Conservation (phyloP, 2,329 filamentous ascomycete genomes). For the Capronia coronata region DNA sequence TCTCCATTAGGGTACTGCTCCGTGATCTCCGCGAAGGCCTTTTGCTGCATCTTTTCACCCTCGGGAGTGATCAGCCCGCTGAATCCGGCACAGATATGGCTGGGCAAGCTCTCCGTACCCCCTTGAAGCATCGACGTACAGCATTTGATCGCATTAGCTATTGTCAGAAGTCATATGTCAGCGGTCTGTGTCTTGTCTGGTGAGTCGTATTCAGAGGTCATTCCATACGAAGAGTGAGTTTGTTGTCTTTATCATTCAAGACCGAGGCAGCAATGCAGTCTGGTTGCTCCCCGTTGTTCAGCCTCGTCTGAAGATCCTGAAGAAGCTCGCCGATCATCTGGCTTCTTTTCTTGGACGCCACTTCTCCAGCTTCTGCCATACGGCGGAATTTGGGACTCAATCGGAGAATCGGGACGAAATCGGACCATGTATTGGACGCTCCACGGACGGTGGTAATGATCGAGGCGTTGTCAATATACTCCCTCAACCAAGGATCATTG, state of each 20-base stretch:
- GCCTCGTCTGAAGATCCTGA: not conserved
- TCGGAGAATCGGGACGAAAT: not conserved
- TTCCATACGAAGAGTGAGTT: too few species aligned
- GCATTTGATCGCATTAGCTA: not conserved
- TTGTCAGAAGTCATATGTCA: too few species aligned
- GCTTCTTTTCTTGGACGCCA: too few species aligned
- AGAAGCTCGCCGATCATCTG: not conserved
- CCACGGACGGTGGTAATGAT: not conserved
- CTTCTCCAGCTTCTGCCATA: too few species aligned
- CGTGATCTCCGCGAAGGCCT: not conserved
- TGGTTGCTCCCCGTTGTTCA: too few species aligned
- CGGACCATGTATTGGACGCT: not conserved
- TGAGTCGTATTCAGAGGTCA: too few species aligned
- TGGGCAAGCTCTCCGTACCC: not conserved
- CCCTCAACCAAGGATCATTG: not conserved
- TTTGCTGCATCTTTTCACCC: not conserved
- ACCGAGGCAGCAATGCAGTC: too few species aligned
- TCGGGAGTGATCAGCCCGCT: not conserved
- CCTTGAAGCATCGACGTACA: not conserved
- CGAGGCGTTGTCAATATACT: not conserved
- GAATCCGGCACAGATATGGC: not conserved
- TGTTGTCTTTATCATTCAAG: not conserved
- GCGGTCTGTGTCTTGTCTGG: too few species aligned
- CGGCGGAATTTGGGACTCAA: not conserved
- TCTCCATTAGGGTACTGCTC: slow-evolving; percentile 1